Percentiles rank a stretch among this genome's conserved stretches.
These are phyloP conservation scores for Tilletia indica DNA, from an alignment of 1,284 basidiomycete genomes.

Conservation along the genomic window DNA sequence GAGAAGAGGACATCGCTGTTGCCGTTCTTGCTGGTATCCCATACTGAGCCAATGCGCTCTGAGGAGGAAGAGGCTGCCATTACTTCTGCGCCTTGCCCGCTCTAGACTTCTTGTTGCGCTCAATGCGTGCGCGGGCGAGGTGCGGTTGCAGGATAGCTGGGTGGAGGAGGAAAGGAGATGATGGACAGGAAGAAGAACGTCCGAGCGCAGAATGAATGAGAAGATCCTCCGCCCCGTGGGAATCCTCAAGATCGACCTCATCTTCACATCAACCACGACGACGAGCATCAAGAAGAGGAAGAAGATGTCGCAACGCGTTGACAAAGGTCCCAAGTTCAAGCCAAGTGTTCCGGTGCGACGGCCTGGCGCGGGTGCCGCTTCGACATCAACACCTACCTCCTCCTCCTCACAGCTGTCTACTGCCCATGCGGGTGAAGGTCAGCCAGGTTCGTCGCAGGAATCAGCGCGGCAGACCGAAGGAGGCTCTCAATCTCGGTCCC, in stretches of 20 bases:
- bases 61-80: neutral
- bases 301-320: conserved; percentile 13
- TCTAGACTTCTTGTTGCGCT: neutral
- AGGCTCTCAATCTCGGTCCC: no score
- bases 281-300: neutral
- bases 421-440: no score
- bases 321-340: conserved; percentile 9
- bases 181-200: neutral
- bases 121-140: no score
- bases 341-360: neutral
- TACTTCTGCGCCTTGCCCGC: no score
- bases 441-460: no score
- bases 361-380: neutral
- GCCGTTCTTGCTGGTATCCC: neutral
- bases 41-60: neutral
- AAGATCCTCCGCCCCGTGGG: neutral
- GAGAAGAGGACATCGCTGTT: conserved; percentile 12
- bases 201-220: neutral
- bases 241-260: no score
- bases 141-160: no score
- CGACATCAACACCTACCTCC: no score
- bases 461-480: no score
- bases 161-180: no score
- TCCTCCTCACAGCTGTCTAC: no score
- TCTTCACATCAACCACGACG: neutral